These are phyloP conservation scores for Saposhnikovia divaricata DNA, from an alignment of 129 eudicot species.

Conservation along the genomic window DNA sequence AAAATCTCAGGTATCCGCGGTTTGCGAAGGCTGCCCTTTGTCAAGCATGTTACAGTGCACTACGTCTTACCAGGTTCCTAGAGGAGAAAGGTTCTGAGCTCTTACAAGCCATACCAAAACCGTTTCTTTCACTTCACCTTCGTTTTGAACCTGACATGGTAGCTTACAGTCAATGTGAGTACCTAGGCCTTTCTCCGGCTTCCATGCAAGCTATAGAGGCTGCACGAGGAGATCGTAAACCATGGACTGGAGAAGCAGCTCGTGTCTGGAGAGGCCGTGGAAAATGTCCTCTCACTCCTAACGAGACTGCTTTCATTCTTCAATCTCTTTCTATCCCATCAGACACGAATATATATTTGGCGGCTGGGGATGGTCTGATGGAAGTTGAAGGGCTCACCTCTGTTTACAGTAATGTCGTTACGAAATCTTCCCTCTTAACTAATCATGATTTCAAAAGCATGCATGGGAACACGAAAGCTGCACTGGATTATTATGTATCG, in stretches of 20 bases:
- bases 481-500: constrained; percentile 84
- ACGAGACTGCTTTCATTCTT: constrained; percentile 74
- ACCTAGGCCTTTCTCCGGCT: constrained; percentile 46
- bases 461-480: constrained; percentile 99
- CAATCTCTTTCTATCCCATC: constrained; percentile 70
- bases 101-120: constrained; percentile 86
- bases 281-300: constrained; percentile 94
- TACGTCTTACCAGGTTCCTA: constrained; percentile 50
- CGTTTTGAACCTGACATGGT: constrained; percentile 99
- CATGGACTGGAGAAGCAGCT: constrained; percentile 85
- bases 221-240: constrained; percentile 77
- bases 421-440: constrained; percentile 58
- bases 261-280: constrained; percentile 86
- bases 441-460: constrained; percentile 61
- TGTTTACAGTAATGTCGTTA: constrained; percentile 50
- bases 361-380: constrained; percentile 96
- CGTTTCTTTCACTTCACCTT: constrained; percentile 92
- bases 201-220: constrained; percentile 72
- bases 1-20: constrained; percentile 61
- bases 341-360: constrained; percentile 71
- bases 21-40: constrained; percentile 91
- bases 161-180: constrained; percentile 94
- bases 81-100: constrained; percentile 75
- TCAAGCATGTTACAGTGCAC: constrained; percentile 89
- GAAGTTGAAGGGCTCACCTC: constrained; percentile 77